phyloP scores from a whole-genome alignment of 805 yeast genomes.

The Candida jianshihensis region DNA sequence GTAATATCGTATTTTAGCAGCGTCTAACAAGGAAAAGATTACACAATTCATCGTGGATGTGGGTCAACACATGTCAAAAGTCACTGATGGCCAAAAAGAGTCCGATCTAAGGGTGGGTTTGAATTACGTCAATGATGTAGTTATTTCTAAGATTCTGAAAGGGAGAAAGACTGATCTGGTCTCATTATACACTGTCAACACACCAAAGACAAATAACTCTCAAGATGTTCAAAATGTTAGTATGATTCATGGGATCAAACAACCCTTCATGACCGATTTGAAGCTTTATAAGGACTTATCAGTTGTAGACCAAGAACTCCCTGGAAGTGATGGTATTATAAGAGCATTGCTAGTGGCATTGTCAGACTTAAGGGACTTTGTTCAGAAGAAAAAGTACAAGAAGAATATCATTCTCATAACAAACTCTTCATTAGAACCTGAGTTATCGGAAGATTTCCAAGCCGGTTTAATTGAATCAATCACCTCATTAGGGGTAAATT shows the following conservation, averaged over 20 bases:
- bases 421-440: constrained; percentile 10
- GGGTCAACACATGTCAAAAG: constrained; percentile 32
- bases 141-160: constrained; percentile 21
- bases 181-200: constrained; percentile 26
- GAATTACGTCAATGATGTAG: constrained; percentile 34
- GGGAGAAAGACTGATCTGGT: constrained; percentile 35
- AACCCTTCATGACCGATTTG: constrained; percentile 2
- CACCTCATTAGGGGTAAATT: constrained; percentile 7
- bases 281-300: background rate
- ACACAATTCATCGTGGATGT: constrained; percentile 47
- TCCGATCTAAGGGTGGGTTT: constrained; percentile 32
- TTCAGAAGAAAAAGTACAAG: constrained; percentile 16
- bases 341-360: constrained; percentile 8
- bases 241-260: constrained; percentile 2
- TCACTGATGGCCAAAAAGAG: constrained; percentile 22
- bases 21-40: constrained; percentile 15
- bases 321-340: constrained; percentile 10
- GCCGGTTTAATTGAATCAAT: constrained; percentile 5
- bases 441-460: constrained; percentile 7
- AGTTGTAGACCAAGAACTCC: background rate
- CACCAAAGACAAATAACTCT: constrained; percentile 3
- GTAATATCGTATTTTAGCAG: background rate
- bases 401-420: constrained; percentile 20
- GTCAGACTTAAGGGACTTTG: constrained; percentile 9
- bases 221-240: constrained; percentile 3